Evolutionary conservation across 1,139 yeast genomes (phyloP), one percentile per base, ranked within the genome.

Genomic region (Taiozyma sp.): DNA sequence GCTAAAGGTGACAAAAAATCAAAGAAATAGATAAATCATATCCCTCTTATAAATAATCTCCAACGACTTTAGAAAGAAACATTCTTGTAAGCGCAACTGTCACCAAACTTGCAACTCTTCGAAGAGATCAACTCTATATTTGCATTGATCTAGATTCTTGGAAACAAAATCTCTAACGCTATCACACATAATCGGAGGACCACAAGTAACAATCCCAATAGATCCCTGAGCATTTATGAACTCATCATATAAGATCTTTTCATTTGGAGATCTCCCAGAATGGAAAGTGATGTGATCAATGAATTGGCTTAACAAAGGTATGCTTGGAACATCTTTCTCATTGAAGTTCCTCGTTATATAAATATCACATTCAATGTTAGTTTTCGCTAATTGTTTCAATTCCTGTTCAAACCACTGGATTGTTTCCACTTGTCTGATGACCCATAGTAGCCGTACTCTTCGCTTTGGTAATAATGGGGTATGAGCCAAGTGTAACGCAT

Each of bases 111-210:
- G 65, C 46, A 62, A 44, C 47, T 62, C 65, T 47, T 62, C 65
- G 45, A 58, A 61, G 13, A 62, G 45, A 45, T 62, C 65, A 22
- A 62, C 57, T 36, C 63, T 54, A 48, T 56, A 46, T 9, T 28
- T 24, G 24, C 59, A 58, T 6, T 44, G 19, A 8, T 51, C 51
- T 19, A 62, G 30, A 40, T 55, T 51, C 14, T 50, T 27, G 0
- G 62, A 54, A 22, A 56, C 57, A 27, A 48, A 55, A 6, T 29
- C 36, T 49, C 85, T 68, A 42, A 79, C 55, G 28, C 72, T 73
- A 59, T 80, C 85, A 51, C 79, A 81, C 78, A 80, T 73, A 8
- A 61, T 52, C 14, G 80, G 78, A 50, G 79, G 81, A 2, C 84
- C 84, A 68, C 86, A 81, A 6, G 62, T 57, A 16, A 57, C 56